These are phyloP conservation scores for Barnettozyma salicaria DNA, from an alignment of 805 yeast genomes.

Conservation along the genomic window DNA sequence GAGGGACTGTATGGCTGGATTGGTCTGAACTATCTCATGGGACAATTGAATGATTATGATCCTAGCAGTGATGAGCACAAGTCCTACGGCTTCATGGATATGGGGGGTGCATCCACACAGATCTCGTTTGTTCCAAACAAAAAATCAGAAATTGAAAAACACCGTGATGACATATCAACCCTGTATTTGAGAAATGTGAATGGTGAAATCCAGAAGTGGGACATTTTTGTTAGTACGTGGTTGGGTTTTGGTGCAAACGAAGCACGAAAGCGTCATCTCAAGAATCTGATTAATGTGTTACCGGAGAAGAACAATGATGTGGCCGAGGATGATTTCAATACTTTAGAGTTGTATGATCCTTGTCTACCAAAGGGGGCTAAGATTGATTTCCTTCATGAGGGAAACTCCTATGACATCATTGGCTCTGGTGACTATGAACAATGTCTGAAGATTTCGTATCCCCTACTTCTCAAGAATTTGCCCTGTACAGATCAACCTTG, in stretches of 20 bases:
- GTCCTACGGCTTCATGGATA: conserved; percentile 94
- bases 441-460: conserved; percentile 69
- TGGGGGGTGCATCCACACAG: conserved; percentile 99
- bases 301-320: conserved; percentile 43
- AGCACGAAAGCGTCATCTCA: conserved; percentile 70
- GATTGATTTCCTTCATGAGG: conserved; percentile 42
- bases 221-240: conserved; percentile 93
- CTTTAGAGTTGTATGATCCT: conserved; percentile 53
- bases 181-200: conserved; percentile 61
- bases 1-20: conserved; percentile 98
- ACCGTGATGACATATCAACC: conserved; percentile 65
- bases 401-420: conserved; percentile 40
- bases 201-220: conserved; percentile 72
- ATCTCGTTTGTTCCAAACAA: conserved; percentile 84
- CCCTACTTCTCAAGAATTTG: conserved; percentile 66
- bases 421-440: conserved; percentile 79
- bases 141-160: conserved; percentile 51
- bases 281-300: conserved; percentile 44
- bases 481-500: conserved; percentile 90
- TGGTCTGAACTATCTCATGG: conserved; percentile 78
- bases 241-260: conserved; percentile 96
- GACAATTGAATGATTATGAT: conserved; percentile 49
- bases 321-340: conserved; percentile 39
- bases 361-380: conserved; percentile 68
- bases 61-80: conserved; percentile 34